Percentiles rank a stretch among this genome's conserved stretches.
Conservation (phyloP, 257 asterid genomes). For the Nicotiana noctiflora region DNA sequence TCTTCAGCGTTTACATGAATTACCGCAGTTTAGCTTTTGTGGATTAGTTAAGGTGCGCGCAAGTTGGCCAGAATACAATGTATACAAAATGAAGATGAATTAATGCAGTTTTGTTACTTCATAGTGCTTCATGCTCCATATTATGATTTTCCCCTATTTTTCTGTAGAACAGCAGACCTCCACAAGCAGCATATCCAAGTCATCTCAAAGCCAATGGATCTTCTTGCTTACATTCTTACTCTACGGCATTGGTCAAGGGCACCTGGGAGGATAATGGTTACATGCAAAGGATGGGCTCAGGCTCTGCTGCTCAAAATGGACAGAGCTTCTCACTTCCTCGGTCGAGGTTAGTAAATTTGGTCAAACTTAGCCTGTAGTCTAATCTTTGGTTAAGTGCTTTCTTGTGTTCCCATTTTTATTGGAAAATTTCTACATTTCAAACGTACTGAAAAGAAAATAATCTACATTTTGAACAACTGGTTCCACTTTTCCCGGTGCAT, state of each 20-base stretch:
- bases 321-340: constrained; percentile 27
- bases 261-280: constrained; percentile 16
- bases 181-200: constrained; percentile 10
- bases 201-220: constrained; percentile 15
- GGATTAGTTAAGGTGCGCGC: not conserved
- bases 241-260: constrained; percentile 8
- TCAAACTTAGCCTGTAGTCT: not conserved
- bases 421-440: not conserved
- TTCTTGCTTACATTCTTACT: constrained; percentile 8
- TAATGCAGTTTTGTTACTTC: not conserved
- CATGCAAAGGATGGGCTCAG: constrained; percentile 1
- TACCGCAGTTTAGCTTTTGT: not conserved
- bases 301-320: constrained; percentile 14
- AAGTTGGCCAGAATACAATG: not conserved
- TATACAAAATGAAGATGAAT: not conserved
- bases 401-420: not conserved
- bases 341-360: constrained; percentile 22
- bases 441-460: not conserved
- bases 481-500: not conserved
- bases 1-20: not conserved
- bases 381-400: not conserved
- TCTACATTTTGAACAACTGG: not conserved
- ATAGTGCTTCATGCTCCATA: not conserved
- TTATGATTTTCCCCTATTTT: not conserved
- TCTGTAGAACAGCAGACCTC: constrained; percentile 20